Percentiles rank a stretch among this genome's conserved stretches.
These are phyloP conservation scores for Psophocarpus tetragonolobus DNA, from an alignment of 306 rosid species.

Conservation along the genomic window DNA sequence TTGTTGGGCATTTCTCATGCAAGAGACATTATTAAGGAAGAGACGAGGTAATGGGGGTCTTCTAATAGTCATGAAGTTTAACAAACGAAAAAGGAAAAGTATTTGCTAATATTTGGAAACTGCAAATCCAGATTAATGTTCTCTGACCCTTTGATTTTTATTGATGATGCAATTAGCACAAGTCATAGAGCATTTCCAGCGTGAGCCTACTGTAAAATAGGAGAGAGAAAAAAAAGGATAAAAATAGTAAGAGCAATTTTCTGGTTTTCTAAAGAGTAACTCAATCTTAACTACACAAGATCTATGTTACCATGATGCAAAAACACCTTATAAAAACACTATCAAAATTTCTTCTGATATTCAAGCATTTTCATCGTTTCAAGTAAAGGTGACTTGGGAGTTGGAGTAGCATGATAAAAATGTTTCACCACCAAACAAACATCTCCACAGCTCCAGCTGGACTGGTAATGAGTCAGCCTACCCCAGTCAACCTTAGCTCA, in stretches of 20 bases:
- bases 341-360: not conserved
- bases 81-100: constrained; percentile 27
- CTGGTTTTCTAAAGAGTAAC: not conserved
- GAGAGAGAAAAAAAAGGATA: not conserved
- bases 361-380: not conserved
- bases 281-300: constrained; percentile 2
- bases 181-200: not conserved
- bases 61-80: constrained; percentile 54
- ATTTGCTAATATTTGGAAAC: not conserved
- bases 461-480: no score
- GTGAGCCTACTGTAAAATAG: not conserved
- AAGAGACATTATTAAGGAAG: constrained; percentile 73
- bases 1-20: constrained; percentile 95
- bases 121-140: not conserved
- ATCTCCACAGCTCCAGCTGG: no score
- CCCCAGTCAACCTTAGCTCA: no score
- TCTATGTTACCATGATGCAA: not conserved
- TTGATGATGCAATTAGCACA: not conserved
- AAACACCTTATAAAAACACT: not conserved
- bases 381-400: not conserved
- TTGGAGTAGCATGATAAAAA: not conserved
- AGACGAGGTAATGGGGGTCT: constrained; percentile 70
- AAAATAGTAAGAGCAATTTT: not conserved
- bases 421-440: not conserved
- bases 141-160: not conserved